These are phyloP conservation scores for Tetracladium setigerum DNA, from an alignment of 495 filamentous ascomycete species.

Conservation along the genomic window DNA sequence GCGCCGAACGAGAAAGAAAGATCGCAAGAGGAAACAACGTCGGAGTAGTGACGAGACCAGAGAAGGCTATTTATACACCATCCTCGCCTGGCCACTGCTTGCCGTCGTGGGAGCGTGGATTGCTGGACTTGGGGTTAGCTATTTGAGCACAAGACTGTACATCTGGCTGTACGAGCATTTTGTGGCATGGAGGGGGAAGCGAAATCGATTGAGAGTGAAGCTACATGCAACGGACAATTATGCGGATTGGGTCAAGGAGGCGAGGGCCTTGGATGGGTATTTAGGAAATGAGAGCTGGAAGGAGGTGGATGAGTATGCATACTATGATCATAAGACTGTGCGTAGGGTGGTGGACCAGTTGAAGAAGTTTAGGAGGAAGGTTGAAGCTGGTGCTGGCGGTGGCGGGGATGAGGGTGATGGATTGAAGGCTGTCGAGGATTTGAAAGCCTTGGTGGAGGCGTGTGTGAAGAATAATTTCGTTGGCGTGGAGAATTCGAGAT, in stretches of 20 bases:
- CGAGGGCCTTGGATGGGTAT: slow-evolving; percentile 71
- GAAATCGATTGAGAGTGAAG: slow-evolving; percentile 59
- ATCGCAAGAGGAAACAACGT: slow-evolving; percentile 21
- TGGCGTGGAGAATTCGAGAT: slow-evolving; percentile 84
- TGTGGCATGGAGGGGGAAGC: slow-evolving; percentile 63
- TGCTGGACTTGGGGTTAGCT: slow-evolving; percentile 54
- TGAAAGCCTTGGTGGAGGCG: slow-evolving; percentile 70
- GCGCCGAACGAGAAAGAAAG: slow-evolving; percentile 21
- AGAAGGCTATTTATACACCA: slow-evolving; percentile 80
- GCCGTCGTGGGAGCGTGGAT: slow-evolving; percentile 76
- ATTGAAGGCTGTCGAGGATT: slow-evolving; percentile 53
- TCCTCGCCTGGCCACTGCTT: slow-evolving; percentile 90
- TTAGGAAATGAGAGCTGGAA: slow-evolving; percentile 86
- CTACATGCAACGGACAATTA: slow-evolving; percentile 68
- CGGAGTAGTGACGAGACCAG: slow-evolving; percentile 81
- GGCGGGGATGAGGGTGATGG: slow-evolving; percentile 10
- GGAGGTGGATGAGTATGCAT: slow-evolving; percentile 79
- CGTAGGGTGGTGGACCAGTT: slow-evolving; percentile 68
- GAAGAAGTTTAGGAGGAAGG: slow-evolving; percentile 45
- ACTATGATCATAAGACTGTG: slow-evolving; percentile 85
- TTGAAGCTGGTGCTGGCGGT: slow-evolving; percentile 36
- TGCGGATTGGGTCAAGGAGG: slow-evolving; percentile 70
- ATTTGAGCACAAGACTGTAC: slow-evolving; percentile 77
- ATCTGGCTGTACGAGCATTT: slow-evolving; percentile 82
- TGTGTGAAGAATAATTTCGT: slow-evolving; percentile 97